phyloP scores from a whole-genome alignment of 352 stramenopile species.

The Globisporangium rhizosaccharum region DNA sequence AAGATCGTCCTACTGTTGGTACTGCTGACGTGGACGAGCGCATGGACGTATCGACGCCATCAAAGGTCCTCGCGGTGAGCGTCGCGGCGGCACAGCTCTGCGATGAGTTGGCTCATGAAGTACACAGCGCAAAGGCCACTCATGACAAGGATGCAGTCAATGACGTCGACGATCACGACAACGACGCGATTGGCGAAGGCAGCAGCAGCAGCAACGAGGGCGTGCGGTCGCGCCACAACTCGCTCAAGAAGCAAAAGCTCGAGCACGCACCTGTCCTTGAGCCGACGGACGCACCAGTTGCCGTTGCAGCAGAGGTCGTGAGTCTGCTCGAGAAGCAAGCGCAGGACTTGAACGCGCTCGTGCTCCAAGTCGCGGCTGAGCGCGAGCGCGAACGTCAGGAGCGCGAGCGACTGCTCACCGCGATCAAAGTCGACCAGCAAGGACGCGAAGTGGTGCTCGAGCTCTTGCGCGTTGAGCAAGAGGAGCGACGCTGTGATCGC shows the following conservation, averaged over 20 bases:
- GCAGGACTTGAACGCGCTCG: conserved; percentile 1
- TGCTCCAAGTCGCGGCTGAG: conserved; percentile 2
- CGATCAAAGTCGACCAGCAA: conserved; percentile 10
- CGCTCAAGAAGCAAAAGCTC: conserved; percentile 12
- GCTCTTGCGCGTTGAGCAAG: conserved; percentile 8
- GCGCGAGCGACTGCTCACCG: conserved; percentile 1
- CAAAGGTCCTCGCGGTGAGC: background rate
- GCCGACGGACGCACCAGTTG: background rate
- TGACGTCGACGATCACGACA: background rate
- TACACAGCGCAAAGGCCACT: background rate
- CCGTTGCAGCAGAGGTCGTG: background rate
- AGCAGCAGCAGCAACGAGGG: too few relatives aligned
- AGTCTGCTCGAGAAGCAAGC: conserved; percentile 1
- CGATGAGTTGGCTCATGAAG: background rate
- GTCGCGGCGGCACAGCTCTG: background rate
- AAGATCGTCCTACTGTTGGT: too few relatives aligned
- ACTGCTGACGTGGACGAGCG: background rate
- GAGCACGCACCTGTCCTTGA: background rate
- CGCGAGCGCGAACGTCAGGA: conserved; percentile 5
- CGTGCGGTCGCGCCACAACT: background rate
- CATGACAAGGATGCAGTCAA: background rate
- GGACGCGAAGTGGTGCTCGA: conserved; percentile 7
- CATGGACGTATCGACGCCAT: background rate
- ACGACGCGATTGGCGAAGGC: background rate
- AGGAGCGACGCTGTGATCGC: conserved; percentile 7